These are phyloP conservation scores for Penicillium longicatenatum DNA, from an alignment of 495 filamentous ascomycete species.

Conservation along the genomic window DNA sequence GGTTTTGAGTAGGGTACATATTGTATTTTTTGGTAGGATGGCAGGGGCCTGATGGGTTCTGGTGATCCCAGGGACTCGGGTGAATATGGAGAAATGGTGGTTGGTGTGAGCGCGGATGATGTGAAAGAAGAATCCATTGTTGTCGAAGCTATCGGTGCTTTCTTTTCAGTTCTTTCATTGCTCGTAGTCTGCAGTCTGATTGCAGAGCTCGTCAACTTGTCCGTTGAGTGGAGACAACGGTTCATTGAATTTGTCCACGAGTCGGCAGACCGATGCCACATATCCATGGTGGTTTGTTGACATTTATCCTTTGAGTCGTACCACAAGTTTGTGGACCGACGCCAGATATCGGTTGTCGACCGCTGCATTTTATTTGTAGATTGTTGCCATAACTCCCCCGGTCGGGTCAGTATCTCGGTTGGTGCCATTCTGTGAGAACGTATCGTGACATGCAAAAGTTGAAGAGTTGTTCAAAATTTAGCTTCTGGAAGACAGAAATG, in stretches of 20 bases:
- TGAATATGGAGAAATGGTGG: not conserved
- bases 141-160: not conserved
- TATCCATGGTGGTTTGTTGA: constrained; percentile 13
- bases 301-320: constrained; percentile 14
- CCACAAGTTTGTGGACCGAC: constrained; percentile 12
- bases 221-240: constrained; percentile 14
- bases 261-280: constrained; percentile 12
- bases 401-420: not conserved
- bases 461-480: not conserved
- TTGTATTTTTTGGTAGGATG: not conserved
- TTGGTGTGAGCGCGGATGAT: not conserved
- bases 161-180: constrained; percentile 1
- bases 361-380: constrained; percentile 12
- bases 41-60: constrained; percentile 1
- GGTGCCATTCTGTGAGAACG: constrained; percentile 4
- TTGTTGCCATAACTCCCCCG: constrained; percentile 5
- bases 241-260: constrained; percentile 9
- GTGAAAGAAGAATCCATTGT: not conserved
- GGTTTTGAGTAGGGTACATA: not conserved
- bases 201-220: constrained; percentile 5
- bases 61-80: not conserved
- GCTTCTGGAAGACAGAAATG: not conserved
- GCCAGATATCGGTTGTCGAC: constrained; percentile 15
- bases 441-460: too few species aligned
- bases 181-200: not conserved